A percentile compares a stretch with the other conserved stretches of the same genome.
Evolutionary conservation across 345 rosid species (phyloP).

Genomic region (Toxicodendron radicans): DNA sequence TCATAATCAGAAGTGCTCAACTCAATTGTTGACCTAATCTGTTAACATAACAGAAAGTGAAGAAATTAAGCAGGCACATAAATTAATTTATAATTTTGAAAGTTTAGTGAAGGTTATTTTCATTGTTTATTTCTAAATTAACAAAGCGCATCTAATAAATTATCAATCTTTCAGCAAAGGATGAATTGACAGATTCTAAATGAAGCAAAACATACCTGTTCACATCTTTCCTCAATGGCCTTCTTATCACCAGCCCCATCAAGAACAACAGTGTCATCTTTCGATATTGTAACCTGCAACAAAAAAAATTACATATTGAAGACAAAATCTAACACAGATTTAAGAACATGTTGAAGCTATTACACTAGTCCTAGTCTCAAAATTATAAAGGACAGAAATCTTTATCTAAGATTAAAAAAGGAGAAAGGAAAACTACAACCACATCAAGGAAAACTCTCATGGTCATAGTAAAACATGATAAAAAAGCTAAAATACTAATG

Average conservation of each 20-base stretch:
- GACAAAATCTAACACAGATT: neutral
- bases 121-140: neutral
- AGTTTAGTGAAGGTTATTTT: neutral
- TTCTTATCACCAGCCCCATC: slow-evolving; percentile 98
- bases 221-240: slow-evolving; percentile 82
- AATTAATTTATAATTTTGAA: neutral
- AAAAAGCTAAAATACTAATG: neutral
- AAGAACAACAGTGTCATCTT: slow-evolving; percentile 85
- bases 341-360: neutral
- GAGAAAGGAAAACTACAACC: neutral
- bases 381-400: neutral
- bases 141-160: neutral
- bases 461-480: neutral
- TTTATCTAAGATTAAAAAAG: neutral
- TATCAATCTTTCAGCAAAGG: neutral
- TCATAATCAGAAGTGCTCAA: slow-evolving; percentile 88
- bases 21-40: slow-evolving; percentile 80
- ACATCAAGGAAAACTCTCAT: neutral
- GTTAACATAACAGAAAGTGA: slow-evolving; percentile 7
- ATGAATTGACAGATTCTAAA: neutral
- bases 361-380: neutral
- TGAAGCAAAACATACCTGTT: slow-evolving; percentile 52
- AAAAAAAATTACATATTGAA: slow-evolving; percentile 13
- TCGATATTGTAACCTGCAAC: slow-evolving; percentile 70
- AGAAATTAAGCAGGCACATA: neutral